phyloP scores from a whole-genome alignment of 768 basidiomycete species.

The Lentinula edodes region DNA sequence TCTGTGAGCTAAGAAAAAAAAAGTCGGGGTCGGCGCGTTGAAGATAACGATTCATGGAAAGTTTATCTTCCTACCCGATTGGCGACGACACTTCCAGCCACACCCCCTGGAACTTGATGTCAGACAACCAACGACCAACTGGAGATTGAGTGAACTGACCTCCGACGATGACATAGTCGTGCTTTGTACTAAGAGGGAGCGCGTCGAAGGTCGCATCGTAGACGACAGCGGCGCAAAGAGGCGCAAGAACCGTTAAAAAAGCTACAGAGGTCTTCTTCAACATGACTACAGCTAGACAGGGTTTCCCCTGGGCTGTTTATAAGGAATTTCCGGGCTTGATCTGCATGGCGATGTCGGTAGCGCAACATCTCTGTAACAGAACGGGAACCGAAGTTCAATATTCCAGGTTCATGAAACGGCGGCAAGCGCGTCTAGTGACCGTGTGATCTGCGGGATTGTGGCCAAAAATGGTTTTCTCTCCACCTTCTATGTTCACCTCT shows the following conservation, averaged over 20 bases:
- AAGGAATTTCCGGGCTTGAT: background rate
- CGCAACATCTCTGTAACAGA: background rate
- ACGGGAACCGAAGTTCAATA: background rate
- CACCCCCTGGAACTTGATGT: conserved; percentile 17
- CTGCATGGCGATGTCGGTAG: background rate
- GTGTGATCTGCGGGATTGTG: background rate
- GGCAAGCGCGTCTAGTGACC: background rate
- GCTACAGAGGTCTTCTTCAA: background rate
- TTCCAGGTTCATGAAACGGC: background rate
- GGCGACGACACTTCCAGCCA: conserved; percentile 22
- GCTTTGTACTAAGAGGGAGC: conserved; percentile 6
- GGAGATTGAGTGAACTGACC: conserved; percentile 12
- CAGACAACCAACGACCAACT: background rate
- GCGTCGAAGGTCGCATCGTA: background rate
- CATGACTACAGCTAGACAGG: background rate
- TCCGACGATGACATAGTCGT: conserved; percentile 27
- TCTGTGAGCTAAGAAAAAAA: conserved; percentile 15
- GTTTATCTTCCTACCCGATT: conserved; percentile 8
- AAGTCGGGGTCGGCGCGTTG: too few species aligned
- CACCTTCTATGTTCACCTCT: background rate
- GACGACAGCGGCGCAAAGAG: background rate
- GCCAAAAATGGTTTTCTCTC: background rate
- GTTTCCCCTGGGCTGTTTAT: background rate
- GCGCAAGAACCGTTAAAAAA: background rate
- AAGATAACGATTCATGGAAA: too few species aligned